Evolutionary conservation across 2,329 filamentous ascomycete genomes (phyloP).

Genomic region (Cladorrhinum sp.): DNA sequence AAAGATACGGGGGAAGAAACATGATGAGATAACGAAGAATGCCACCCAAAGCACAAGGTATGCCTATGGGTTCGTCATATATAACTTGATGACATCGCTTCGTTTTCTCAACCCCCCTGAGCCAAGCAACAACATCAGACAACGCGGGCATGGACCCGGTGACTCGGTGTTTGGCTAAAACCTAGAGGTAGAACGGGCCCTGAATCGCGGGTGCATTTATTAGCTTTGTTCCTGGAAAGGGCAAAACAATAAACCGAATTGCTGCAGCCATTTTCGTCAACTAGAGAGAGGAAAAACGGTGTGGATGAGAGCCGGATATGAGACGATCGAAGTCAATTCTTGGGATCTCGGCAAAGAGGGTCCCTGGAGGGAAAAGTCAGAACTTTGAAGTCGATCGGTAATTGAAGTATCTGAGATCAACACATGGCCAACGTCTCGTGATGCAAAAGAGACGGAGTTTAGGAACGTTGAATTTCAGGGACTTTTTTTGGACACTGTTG

Average conservation of each 20-base stretch:
- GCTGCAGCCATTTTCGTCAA: neutral
- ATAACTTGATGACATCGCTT: slow-evolving; percentile 1
- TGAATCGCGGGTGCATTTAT: neutral
- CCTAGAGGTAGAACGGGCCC: neutral
- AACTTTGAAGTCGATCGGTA: no score
- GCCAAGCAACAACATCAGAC: neutral
- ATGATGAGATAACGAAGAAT: neutral
- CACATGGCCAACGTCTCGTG: neutral
- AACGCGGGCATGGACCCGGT: neutral
- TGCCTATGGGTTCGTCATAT: neutral
- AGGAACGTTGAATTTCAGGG: neutral
- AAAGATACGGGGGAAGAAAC: neutral
- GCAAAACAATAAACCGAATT: neutral
- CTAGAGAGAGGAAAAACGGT: neutral
- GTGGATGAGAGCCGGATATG: neutral
- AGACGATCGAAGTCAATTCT: neutral
- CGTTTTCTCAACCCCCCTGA: neutral
- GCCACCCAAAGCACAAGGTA: neutral
- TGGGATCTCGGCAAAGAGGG: no score
- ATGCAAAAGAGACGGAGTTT: neutral
- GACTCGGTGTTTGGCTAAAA: neutral
- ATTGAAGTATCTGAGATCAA: neutral
- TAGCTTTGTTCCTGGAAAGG: neutral
- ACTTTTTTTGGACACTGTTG: neutral
- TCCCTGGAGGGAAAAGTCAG: no score